Evolutionary conservation across 257 asterid species (phyloP).

Genomic region (Lycium barbarum): DNA sequence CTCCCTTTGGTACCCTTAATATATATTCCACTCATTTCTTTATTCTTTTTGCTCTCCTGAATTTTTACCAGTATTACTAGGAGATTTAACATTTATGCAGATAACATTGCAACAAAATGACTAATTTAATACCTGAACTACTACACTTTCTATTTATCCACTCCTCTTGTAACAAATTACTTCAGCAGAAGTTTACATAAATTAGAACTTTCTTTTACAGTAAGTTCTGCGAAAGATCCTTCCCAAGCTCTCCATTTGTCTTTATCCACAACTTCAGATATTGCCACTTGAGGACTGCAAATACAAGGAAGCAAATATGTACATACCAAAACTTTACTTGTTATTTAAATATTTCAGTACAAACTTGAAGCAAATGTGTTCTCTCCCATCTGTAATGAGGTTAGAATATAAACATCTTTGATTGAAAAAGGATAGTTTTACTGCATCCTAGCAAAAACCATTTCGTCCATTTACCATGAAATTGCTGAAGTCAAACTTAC

Average conservation of each 20-base stretch:
- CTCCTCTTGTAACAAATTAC: not conserved
- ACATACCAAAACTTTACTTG: conserved; percentile 8
- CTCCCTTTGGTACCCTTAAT: not conserved
- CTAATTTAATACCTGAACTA: not conserved
- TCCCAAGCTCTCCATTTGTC: not conserved
- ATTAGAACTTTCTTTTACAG: not conserved
- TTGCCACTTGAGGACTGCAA: not conserved
- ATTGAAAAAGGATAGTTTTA: not conserved
- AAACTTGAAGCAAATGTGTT: conserved; percentile 2
- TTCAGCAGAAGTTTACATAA: not conserved
- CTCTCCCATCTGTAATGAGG: conserved; percentile 21
- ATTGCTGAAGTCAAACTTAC: not conserved
- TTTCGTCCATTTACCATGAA: not conserved
- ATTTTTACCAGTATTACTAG: not conserved
- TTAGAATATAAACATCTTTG: not conserved
- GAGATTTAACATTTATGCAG: not conserved
- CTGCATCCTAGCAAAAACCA: conserved; percentile 6
- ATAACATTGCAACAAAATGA: not conserved
- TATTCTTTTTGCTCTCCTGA: not conserved
- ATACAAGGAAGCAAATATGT: conserved; percentile 12
- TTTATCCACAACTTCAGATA: not conserved
- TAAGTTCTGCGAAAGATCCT: not conserved
- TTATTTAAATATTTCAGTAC: not conserved
- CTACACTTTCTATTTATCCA: not conserved
- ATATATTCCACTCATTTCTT: conserved; percentile 18